Evolutionary conservation across 148 eudicot species (phyloP), one percentile per base, ranked within the genome.

Genomic region (Oxyria digyna): DNA sequence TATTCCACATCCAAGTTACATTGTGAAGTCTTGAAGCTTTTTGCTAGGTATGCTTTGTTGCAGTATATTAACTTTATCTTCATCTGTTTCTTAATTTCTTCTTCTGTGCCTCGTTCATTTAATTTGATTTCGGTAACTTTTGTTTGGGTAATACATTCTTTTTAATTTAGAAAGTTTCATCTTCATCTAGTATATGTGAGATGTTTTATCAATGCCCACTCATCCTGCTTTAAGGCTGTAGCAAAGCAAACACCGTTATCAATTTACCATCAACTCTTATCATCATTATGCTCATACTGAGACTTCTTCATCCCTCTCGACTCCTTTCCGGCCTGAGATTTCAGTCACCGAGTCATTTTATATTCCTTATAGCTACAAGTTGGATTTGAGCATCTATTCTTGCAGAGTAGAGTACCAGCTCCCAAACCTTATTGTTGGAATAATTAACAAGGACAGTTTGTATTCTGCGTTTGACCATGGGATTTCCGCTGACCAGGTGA

Each of bases 1-100:
- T 94, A 94, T 79, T 82, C 97, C 62, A 35, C 90, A 43, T 94
- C 98, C 38, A 90, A 90, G 78, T 73, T 94, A 69, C 98, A 90
- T 75, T 86, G 87, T 68, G 98, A 94, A 79, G 90, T 94, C 73
- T 79, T 94, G 79, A 91, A 95, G 48, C 97, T 94, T 62, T 94
- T 94, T 74, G 79, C 97, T 76, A 94, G 96, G 98, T 92, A 81
- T 75, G 50, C 73, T 67, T 62, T 17, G 42, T 54, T 38, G 42
- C n/a, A n/a, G n/a, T n/a, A n/a, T n/a, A n/a, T n/a, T n/a, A n/a
- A n/a, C n/a, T n/a, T n/a, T n/a, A n/a, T n/a, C n/a, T n/a, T n/a
- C n/a, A n/a, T n/a, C n/a, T n/a, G n/a, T n/a, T n/a, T n/a, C n/a
- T n/a, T n/a, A n/a, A n/a, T n/a, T n/a, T n/a, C n/a, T n/a, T n/a